phyloP scores from a whole-genome alignment of 2,329 filamentous ascomycete genomes.

The Leptographium flavum region DNA sequence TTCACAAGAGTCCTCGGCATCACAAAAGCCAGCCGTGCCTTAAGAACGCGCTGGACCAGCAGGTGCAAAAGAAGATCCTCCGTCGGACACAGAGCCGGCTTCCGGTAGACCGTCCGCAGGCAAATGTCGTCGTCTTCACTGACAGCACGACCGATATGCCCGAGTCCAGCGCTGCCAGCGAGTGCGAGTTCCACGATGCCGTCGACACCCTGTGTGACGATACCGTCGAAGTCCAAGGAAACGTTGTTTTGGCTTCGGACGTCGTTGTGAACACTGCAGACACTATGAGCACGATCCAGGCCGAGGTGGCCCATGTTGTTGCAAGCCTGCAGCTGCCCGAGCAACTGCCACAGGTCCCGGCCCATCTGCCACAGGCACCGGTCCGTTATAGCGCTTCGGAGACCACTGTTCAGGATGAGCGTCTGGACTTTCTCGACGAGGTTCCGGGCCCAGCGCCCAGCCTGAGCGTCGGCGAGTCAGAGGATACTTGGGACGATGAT shows the following conservation, averaged over 20 bases:
- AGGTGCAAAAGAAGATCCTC: conserved; percentile 6
- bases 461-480: conserved; percentile 29
- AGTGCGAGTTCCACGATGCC: conserved; percentile 15
- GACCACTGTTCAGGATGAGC: neutral
- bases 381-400: no score
- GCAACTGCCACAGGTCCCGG: neutral
- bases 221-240: conserved; percentile 23
- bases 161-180: conserved; percentile 20
- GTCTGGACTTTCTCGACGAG: conserved; percentile 3
- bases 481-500: conserved; percentile 70
- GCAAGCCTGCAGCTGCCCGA: neutral
- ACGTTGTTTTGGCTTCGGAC: neutral
- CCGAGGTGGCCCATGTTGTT: neutral
- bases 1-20: conserved; percentile 25
- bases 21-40: conserved; percentile 40
- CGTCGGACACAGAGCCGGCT: conserved; percentile 11
- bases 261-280: neutral
- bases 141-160: conserved; percentile 6
- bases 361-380: no score
- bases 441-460: conserved; percentile 2
- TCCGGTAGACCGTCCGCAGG: conserved; percentile 3
- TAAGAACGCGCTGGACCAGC: conserved; percentile 16
- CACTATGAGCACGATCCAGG: no score
- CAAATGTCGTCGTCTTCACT: conserved; percentile 4
- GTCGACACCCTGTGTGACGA: conserved; percentile 30